Base-by-base conservation (phyloP, 2,329 filamentous ascomycete species). In the Xylariaceae sp. region DNA sequence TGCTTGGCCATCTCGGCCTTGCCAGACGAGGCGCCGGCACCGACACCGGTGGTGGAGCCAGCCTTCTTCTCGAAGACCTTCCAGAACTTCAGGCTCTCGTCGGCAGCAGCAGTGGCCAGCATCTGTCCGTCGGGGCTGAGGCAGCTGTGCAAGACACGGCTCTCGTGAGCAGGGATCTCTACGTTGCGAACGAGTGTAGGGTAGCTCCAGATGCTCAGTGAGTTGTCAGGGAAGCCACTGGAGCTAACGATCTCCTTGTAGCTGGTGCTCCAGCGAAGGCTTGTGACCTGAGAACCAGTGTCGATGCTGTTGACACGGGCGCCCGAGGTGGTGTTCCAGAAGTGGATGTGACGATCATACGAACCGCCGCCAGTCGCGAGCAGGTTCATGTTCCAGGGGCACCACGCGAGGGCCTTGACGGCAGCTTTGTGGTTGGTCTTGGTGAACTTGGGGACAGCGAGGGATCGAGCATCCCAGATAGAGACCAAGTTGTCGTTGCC, bases 351-450 rank as follows among this genome's bases (percentile, higher is more conserved):
- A 61, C 90, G 88, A 69, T 99, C 94, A 71, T 96, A 95, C 39
- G 90, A 95, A 60, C 94, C 94, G 66, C 94, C 94, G 49, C 94
- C 94, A 39, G 94, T 97, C 50, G 94, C 94, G 42, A 99, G 86
- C 44, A 97, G 84, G 78, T 96, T 97, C 71, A 89, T 85, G 75
- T 96, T 94, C 94, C 94, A 99, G 39, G 94, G 94, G 79, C 94
- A 99, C 94, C 94, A 99, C 56, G 90, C 88, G 41, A 99, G 83
- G 51, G 94, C 94, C 82, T 99, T 99, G 74, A 99, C 91, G 40
- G 94, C 94, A 49, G 94, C 94, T 73, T 94, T 94, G 80, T 99
- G 94, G 81, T 99, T 99, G 66, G 92, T 96, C 85, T 99, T 99
- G 73, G 90, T 94, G 78, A 97, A 97, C 76, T 97, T 97, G 69